These are phyloP conservation scores for Neltuma alba DNA, from an alignment of 306 rosid genomes.

Conservation along the genomic window DNA sequence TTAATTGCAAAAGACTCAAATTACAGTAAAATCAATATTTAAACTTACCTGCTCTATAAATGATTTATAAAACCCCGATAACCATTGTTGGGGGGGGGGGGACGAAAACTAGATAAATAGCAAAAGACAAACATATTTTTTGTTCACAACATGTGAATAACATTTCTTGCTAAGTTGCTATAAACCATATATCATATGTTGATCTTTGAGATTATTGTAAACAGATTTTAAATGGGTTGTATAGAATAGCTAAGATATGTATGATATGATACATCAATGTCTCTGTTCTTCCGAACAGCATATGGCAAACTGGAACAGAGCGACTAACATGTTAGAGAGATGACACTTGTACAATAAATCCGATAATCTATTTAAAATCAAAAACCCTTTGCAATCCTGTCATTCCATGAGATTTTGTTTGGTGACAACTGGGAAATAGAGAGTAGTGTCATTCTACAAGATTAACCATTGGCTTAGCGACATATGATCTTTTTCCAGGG, in stretches of 20 bases:
- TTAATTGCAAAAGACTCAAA: too few relatives aligned
- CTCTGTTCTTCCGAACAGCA: neutral
- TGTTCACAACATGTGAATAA: too few relatives aligned
- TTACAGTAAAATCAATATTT: too few relatives aligned
- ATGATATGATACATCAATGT: neutral
- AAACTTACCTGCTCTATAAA: too few relatives aligned
- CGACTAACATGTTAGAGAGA: neutral
- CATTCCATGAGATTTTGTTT: neutral
- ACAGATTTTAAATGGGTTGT: neutral
- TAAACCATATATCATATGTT: neutral
- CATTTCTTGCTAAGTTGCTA: neutral
- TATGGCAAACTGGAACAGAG: neutral
- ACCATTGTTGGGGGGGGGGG: too few relatives aligned
- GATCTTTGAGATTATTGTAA: neutral
- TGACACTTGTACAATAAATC: neutral
- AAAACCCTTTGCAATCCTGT: neutral
- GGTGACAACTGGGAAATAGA: neutral
- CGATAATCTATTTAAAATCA: neutral
- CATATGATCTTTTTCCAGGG: too few relatives aligned
- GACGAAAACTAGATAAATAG: too few relatives aligned
- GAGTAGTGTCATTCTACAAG: neutral
- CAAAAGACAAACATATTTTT: too few relatives aligned
- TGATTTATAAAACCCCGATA: too few relatives aligned
- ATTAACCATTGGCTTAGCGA: too few relatives aligned
- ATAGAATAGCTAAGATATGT: neutral